Base-by-base conservation (phyloP, 306 rosid genomes). In the Prunus kanzakura region DNA sequence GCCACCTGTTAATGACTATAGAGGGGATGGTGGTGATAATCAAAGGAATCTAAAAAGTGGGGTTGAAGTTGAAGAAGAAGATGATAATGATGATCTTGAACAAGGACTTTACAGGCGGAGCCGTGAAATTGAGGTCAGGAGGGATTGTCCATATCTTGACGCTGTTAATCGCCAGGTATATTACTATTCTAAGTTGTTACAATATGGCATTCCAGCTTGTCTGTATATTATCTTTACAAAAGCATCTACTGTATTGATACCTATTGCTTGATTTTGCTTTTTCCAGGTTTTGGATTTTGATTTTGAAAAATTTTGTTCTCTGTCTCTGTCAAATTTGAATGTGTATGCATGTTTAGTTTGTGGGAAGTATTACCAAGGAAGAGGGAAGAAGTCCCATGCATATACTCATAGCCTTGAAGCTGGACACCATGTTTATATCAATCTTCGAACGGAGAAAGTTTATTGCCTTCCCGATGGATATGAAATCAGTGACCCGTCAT, bases 381-480 rank as follows among this genome's bases (percentile, higher is more conserved):
- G 98, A 73, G 99, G 99, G 84, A 95, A 52, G 86, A 95, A 80
- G 69, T 95, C 98, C 72, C 98, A 90, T 76, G 98, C 98, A 23
- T 95, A 95, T 80, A 92, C 98, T 27, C 98, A 95, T 75, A 92
- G 98, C 74, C 90, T 95, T 67, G 97, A 95, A 85, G 98, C 97
- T 11, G 98, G 96, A 35, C 98, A 95, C 87, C 98, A 95, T 64
- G 97, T 95, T 61, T 95, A 88, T 67, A 89, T 92, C 82, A 95
- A 95, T 87, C 97, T 95, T 41, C 93, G 75, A 50, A 95, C 97
- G 3, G 97, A 92, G 88, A 92, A 88, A 84, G 98, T 95, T 64
- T 95, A 88, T 76, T 95, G 98, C 87, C 98, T 95, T 78, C 98
- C 98, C 0, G 98, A 95, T 82, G 96, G 97, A 78, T 95, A 95